Conservation (phyloP, 768 basidiomycete species). For the Mycena vitilis region DNA sequence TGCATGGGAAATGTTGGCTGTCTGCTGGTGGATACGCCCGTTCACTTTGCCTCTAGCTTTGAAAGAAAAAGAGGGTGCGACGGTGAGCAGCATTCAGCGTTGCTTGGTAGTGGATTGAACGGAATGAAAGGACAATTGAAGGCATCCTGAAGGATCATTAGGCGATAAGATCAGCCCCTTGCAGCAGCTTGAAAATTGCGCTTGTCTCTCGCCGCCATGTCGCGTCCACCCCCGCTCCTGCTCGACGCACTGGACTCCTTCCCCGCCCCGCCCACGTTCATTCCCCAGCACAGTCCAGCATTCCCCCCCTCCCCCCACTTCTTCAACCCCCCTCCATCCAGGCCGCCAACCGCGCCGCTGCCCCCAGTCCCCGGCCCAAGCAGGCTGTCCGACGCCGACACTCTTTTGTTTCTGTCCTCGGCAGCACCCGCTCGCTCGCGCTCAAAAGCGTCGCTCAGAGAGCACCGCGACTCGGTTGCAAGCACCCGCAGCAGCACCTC, state of each 20-base stretch:
- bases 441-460: slow-evolving; percentile 40
- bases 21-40: neutral
- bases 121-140: neutral
- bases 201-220: slow-evolving; percentile 2
- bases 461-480: slow-evolving; percentile 37
- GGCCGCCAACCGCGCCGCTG: slow-evolving; percentile 67
- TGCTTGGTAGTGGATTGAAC: no score
- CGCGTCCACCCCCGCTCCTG: neutral
- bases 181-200: neutral
- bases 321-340: slow-evolving; percentile 66
- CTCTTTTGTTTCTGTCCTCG: slow-evolving; percentile 49
- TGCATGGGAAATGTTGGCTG: neutral
- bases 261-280: slow-evolving; percentile 56
- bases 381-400: slow-evolving; percentile 62
- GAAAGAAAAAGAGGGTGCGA: no score
- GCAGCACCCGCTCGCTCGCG: slow-evolving; percentile 41
- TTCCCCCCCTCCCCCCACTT: slow-evolving; percentile 44
- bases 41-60: no score
- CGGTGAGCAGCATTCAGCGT: no score
- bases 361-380: slow-evolving; percentile 77
- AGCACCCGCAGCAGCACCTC: slow-evolving; percentile 32
- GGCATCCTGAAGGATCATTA: neutral
- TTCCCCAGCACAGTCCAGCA: slow-evolving; percentile 45
- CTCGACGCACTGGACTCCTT: slow-evolving; percentile 49
- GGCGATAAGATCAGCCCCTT: neutral